A percentile compares a stretch with the other conserved stretches of the same genome.
phyloP scores from a whole-genome alignment of 2,329 filamentous ascomycete species.

The Fusarium tanahbumbuense region DNA sequence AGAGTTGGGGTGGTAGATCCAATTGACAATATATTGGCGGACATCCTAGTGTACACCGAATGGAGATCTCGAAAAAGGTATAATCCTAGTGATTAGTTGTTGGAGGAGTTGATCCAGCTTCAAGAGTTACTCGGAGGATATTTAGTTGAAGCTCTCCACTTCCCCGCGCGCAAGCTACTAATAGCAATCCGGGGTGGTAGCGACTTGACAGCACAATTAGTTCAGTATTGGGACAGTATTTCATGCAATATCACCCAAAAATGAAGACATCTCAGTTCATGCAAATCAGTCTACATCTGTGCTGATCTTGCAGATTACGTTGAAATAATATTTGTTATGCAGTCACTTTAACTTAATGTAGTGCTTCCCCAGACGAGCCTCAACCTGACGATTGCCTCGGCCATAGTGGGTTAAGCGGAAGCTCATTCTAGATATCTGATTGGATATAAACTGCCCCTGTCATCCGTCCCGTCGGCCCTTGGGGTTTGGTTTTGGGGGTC shows the following conservation, averaged over 20 bases:
- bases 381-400: conserved; percentile 32
- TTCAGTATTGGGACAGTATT: not conserved
- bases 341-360: not conserved
- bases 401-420: conserved; percentile 16
- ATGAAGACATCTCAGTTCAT: not conserved
- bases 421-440: not conserved
- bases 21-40: too few species aligned
- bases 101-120: not conserved
- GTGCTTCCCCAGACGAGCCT: conserved; percentile 33
- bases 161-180: conserved; percentile 14
- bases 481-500: not conserved
- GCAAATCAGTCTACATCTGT: not conserved
- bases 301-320: not conserved
- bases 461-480: conserved; percentile 26
- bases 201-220: not conserved
- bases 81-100: not conserved
- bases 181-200: conserved; percentile 12
- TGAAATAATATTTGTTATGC: not conserved
- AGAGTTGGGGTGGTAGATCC: too few species aligned
- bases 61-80: not conserved
- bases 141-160: conserved; percentile 25
- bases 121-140: not conserved
- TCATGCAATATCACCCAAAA: not conserved
- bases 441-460: not conserved
- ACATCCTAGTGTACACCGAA: too few species aligned